Evolutionary conservation across 169 alveolate species (phyloP), one percentile per base, ranked within the genome.

Genomic region (Plasmodium coatneyi): DNA sequence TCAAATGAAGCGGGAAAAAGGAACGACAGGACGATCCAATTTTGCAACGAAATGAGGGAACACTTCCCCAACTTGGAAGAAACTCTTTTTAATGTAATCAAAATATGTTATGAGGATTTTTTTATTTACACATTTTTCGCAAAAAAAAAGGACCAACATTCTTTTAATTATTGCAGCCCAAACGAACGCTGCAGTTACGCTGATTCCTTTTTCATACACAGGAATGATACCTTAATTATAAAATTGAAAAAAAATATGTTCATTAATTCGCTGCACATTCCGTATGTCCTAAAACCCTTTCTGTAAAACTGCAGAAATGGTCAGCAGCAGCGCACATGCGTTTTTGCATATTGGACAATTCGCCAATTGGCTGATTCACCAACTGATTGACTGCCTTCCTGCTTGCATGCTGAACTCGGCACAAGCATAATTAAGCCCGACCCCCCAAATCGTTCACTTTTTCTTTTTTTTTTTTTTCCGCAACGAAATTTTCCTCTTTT

Each of bases 221-320:
- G 25, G 56, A 86, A 86, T 86, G 81, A 54, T 14, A 60, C 41
- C 14, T 19, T 86, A 52, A 76, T 74, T 34, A 86, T 86, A 52
- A 86, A 78, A 79, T 7, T 86, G 71, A 86, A 86, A 78, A 86
- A 86, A 34, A 60, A 76, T 28, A 16, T 76, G 80, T 86, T 86
- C 80, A 86, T 86, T 36, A 86, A 86, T 86, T 76, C 86, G 12
- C 60, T 76, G 30, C 80, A 78, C 80, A 86, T 86, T 76, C 28
- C 86, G 14, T 86, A 76, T 79, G 32, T 86, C 43, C 34, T 86
- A 32, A 34, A 54, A 34, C 46, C 70, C 30, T 30, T 34, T 76
- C 36, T 54, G 49, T 72, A 32, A 7, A 60, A 60, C 28, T 60
- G 74, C 74, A 60, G 32, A 60, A 60, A 60, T 60, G 14, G 74